Evolutionary conservation across 495 filamentous ascomycete species (phyloP).

Genomic region (Cladorrhinum samala): DNA sequence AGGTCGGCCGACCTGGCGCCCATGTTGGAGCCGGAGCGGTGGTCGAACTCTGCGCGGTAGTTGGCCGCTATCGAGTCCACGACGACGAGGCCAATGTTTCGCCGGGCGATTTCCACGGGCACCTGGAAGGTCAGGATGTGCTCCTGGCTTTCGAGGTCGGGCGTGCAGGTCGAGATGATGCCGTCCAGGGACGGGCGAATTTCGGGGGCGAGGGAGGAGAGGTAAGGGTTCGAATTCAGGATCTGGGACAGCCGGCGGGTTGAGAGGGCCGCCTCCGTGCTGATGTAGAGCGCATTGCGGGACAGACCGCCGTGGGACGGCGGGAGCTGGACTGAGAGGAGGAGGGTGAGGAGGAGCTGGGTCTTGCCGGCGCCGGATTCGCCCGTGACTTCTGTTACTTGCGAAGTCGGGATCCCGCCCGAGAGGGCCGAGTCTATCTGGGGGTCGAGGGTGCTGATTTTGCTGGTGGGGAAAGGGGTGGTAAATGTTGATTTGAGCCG

Average conservation of each 20-base stretch:
- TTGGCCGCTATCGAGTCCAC: constrained; percentile 92
- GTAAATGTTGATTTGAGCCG: constrained; percentile 25
- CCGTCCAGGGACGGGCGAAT: constrained; percentile 59
- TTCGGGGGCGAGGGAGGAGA: constrained; percentile 40
- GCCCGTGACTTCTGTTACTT: constrained; percentile 85
- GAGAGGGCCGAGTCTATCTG: constrained; percentile 66
- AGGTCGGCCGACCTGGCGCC: constrained; percentile 62
- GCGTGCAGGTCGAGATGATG: constrained; percentile 75
- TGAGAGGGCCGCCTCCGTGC: constrained; percentile 81
- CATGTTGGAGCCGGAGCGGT: constrained; percentile 43
- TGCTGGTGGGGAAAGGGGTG: constrained; percentile 33
- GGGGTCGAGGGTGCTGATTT: constrained; percentile 75
- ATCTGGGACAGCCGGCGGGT: constrained; percentile 77
- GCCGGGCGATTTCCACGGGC: constrained; percentile 69
- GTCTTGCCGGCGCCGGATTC: constrained; percentile 97
- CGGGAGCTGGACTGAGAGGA: constrained; percentile 75
- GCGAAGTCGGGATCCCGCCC: constrained; percentile 79
- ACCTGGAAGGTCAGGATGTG: constrained; percentile 91
- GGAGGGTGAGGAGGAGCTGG: constrained; percentile 79
- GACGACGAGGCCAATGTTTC: constrained; percentile 72
- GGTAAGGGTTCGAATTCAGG: constrained; percentile 56
- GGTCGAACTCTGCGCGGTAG: constrained; percentile 82
- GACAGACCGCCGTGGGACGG: constrained; percentile 58
- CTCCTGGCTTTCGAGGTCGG: constrained; percentile 90
- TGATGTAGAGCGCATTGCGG: constrained; percentile 77